phyloP scores from a whole-genome alignment of 805 yeast genomes.

The Ogataea populi-albae region DNA sequence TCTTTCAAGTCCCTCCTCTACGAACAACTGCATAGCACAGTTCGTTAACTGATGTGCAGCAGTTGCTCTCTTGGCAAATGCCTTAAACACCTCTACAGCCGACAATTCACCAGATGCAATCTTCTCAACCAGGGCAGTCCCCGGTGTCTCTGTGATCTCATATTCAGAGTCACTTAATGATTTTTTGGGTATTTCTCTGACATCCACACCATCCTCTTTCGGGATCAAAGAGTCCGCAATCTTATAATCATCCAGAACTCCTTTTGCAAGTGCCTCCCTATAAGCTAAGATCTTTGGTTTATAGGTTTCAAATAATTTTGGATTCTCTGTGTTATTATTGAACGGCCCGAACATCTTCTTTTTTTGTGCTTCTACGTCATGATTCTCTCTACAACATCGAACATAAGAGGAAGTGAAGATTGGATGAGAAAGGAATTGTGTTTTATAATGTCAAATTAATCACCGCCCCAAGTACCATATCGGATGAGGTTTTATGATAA shows the following conservation, averaged over 20 bases:
- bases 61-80: conserved; percentile 47
- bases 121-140: conserved; percentile 30
- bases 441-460: no score
- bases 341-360: conserved; percentile 18
- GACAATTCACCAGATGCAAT: conserved; percentile 39
- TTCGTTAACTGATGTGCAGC: conserved; percentile 49
- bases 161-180: conserved; percentile 36
- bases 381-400: no score
- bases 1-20: conserved; percentile 45
- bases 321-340: conserved; percentile 20
- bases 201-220: conserved; percentile 21
- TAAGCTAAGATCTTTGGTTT: conserved; percentile 35
- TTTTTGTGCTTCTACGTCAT: no score
- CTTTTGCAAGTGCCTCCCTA: conserved; percentile 24
- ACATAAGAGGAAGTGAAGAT: no score
- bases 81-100: conserved; percentile 42
- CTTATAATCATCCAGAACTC: conserved; percentile 26
- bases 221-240: conserved; percentile 22
- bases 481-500: no score
- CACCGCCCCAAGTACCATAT: no score
- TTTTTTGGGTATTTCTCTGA: conserved; percentile 29
- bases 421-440: no score
- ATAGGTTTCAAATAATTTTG: conserved; percentile 25
- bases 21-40: conserved; percentile 45
- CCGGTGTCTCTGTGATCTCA: conserved; percentile 42